phyloP scores from a whole-genome alignment of 768 basidiomycete genomes.

The Rubroboletus pulcherrimus region DNA sequence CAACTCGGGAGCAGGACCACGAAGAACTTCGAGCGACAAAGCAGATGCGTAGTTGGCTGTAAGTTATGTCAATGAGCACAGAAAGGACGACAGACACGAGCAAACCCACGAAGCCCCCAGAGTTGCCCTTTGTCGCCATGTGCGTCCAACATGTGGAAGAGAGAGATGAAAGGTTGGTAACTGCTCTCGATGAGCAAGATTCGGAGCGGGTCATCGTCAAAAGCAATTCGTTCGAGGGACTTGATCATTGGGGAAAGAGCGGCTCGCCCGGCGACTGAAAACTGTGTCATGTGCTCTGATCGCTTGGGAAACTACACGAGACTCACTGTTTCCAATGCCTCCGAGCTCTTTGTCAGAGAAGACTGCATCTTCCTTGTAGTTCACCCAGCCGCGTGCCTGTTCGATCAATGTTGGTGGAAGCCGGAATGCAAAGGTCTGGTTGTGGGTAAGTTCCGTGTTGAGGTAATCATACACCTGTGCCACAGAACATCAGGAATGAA shows the following conservation, averaged over 20 bases:
- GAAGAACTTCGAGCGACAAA: conserved; percentile 69
- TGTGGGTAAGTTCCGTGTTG: conserved; percentile 73
- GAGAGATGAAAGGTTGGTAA: conserved; percentile 77
- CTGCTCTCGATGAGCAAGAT: conserved; percentile 73
- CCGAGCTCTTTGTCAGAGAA: conserved; percentile 61
- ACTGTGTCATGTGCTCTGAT: not conserved
- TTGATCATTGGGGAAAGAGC: conserved; percentile 66
- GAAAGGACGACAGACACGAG: conserved; percentile 25
- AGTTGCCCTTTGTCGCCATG: conserved; percentile 36
- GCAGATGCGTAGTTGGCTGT: conserved; percentile 72
- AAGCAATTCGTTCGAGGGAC: conserved; percentile 73
- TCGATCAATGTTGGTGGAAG: conserved; percentile 71
- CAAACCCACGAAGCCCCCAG: conserved; percentile 51
- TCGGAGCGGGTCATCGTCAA: conserved; percentile 73
- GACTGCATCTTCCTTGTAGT: conserved; percentile 75
- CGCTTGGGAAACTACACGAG: not conserved
- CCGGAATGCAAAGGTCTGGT: conserved; percentile 74
- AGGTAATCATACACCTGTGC: conserved; percentile 72
- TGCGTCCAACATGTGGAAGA: conserved; percentile 73
- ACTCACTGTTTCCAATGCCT: conserved; percentile 75
- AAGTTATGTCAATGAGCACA: not conserved
- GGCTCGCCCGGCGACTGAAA: conserved; percentile 74
- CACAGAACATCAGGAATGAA: conserved; percentile 12
- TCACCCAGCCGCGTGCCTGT: conserved; percentile 65
- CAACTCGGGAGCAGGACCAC: conserved; percentile 68